Evolutionary conservation across 805 yeast species (phyloP), one percentile per base, ranked within the genome.

Genomic region (Wickerhamomyces mucosus): DNA sequence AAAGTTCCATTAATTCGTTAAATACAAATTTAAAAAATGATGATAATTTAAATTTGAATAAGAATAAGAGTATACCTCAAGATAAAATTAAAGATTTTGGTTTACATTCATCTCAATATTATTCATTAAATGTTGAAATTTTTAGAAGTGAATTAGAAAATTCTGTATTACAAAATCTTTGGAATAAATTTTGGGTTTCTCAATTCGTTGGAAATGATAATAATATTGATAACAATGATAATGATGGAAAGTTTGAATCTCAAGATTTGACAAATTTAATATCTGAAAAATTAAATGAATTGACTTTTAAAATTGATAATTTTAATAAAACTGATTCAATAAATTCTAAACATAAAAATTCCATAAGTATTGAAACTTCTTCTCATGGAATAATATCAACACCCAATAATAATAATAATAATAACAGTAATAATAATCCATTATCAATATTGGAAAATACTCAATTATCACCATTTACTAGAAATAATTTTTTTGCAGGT

Each of bases 31-130:
- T 29, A 6, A 9, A 10, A 14, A 25, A 18, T 16, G 26, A 21
- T 5, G 14, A 21, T 16, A 21, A 18, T 24, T 28, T 31, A 33
- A 16, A 26, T 22, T 8, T 11, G 7, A 8, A 34, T 9, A 27
- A 35, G 3, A 24, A 33, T 10, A 26, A 37, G 3, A 21, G 40
- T 9, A 44, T 69, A n/a, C 78, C 80, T 4, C 50, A 61, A 15
- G 58, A 67, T n/a, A 73, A 72, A 42, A 48, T 63, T 37, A 65
- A 68, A 35, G 86, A 79, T 38, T 76, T 69, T 50, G 94, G 94
- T 1, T 71, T 68, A 25, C 86, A 83, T 48, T 66, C 83, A 1
- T 71, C 72, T 27, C 67, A 63, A 37, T 85, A 83, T 54, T 83
- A 84, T 48, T 57, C 80, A 3, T 57, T 84, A 17, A 70, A 72